Evolutionary conservation across 768 basidiomycete genomes (phyloP), one percentile per base, ranked within the genome.

Genomic region (Suillus variegatus): DNA sequence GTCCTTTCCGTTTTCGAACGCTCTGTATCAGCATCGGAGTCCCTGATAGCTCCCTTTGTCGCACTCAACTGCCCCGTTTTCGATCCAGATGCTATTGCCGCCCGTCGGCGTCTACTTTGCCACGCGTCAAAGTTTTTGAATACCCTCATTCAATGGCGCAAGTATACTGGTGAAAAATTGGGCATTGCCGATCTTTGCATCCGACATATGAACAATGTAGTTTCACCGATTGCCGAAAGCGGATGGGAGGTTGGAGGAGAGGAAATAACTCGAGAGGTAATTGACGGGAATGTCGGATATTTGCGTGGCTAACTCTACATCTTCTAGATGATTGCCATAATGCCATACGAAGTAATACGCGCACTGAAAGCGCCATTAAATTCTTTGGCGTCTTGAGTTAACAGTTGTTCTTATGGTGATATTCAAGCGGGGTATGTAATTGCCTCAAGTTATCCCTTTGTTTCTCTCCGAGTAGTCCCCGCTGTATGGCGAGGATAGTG

Each of bases 241-340:
- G 91, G 91, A 10, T 97, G 95, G 95, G 93, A 94, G 51, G 90
- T 93, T 44, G 94, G 95, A 13, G 94, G 94, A 2, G 84, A 89
- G 74, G 86, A 86, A 46, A 77, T 85, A 65, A 79, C 85, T 64
- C 80, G 77, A 36, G 86, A 85, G 84, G 93, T 93, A 66, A 68
- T 79, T 74, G 47, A 60, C 61, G 46, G 56, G 28, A 32, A 60
- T 43, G 18, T 43, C 18, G 9, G 25, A 43, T 16, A 5, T 40
- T 52, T 41, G 28, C 65, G 28, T 58, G 68, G 14, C 52, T 47
- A 35, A 36, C 47, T 28, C 35, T 47, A 44, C 38, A 16, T 60
- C 41, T 58, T 60, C 44, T 58, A 81, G 77, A 71, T 68, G 56
- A 64, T 68, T 25, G 62, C 63, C 47, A 65, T 64, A 38, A 55